Evolutionary conservation across 768 basidiomycete genomes (phyloP).

Genomic region (Mrakia gelida): DNA sequence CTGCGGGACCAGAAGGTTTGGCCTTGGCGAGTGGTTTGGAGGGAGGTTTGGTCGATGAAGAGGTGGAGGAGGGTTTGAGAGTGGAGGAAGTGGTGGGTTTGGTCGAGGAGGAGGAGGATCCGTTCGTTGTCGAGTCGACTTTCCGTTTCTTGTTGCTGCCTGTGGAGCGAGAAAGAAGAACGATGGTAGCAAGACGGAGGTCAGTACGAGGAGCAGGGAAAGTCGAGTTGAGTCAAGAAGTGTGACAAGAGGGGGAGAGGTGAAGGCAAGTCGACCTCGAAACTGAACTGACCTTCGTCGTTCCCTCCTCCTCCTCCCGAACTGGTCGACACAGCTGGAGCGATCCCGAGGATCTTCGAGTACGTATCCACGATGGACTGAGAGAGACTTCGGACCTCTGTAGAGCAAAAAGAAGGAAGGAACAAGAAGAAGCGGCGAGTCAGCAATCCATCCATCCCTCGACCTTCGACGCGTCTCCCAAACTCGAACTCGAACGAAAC

Average conservation of each 20-base stretch:
- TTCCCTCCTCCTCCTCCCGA: too few species aligned
- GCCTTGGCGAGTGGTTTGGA: background rate
- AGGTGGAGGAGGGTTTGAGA: constrained; percentile 15
- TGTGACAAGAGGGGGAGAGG: background rate
- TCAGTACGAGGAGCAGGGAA: too few species aligned
- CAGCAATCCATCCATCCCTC: background rate
- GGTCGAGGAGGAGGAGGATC: background rate
- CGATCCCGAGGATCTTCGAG: background rate
- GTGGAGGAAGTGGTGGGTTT: background rate
- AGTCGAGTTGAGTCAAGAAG: background rate
- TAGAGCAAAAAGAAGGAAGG: background rate
- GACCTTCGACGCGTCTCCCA: background rate
- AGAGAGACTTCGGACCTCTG: background rate
- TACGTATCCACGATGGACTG: background rate
- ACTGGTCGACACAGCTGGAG: background rate
- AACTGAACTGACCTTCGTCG: background rate
- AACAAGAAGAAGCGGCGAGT: background rate
- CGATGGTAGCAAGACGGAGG: background rate
- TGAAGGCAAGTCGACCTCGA: background rate
- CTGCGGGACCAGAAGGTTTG: background rate
- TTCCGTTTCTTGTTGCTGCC: constrained; percentile 60
- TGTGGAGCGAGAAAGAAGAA: constrained; percentile 46
- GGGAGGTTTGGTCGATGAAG: background rate
- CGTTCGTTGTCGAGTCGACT: constrained; percentile 32
- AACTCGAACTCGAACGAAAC: background rate